phyloP scores from a whole-genome alignment of 768 basidiomycete genomes.

The Chlorophyllum brunneum region DNA sequence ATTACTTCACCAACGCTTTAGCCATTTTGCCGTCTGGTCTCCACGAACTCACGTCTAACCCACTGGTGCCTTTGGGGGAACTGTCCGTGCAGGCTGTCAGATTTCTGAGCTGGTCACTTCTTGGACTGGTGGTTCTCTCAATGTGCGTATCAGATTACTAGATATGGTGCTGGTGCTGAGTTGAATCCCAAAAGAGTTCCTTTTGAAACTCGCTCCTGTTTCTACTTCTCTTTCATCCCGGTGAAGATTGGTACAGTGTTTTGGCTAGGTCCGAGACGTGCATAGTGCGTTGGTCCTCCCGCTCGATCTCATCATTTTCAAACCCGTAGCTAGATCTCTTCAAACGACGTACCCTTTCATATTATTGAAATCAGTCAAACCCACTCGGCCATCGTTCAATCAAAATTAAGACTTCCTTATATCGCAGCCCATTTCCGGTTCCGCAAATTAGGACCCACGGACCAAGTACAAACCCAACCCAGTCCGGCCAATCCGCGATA shows the following conservation, averaged over 20 bases:
- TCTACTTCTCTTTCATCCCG: not conserved
- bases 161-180: not conserved
- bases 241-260: not conserved
- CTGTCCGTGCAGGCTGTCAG: not conserved
- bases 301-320: not conserved
- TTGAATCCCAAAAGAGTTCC: not conserved
- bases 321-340: not conserved
- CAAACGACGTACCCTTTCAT: not conserved
- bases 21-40: not conserved
- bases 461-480: conserved; percentile 1
- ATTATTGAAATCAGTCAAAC: not conserved
- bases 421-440: not conserved
- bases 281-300: not conserved
- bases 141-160: conserved; percentile 4
- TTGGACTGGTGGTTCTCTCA: not conserved
- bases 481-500: not conserved
- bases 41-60: not conserved
- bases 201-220: not conserved
- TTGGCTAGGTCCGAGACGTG: not conserved
- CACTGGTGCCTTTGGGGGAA: not conserved
- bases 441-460: not conserved
- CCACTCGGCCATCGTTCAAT: not conserved
- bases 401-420: not conserved
- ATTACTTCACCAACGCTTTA: not conserved
- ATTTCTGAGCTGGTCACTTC: not conserved